Percentiles rank a stretch among this genome's conserved stretches.
phyloP scores from a whole-genome alignment of 192 early-diverging fungal species.

The Coemansia sp. region DNA sequence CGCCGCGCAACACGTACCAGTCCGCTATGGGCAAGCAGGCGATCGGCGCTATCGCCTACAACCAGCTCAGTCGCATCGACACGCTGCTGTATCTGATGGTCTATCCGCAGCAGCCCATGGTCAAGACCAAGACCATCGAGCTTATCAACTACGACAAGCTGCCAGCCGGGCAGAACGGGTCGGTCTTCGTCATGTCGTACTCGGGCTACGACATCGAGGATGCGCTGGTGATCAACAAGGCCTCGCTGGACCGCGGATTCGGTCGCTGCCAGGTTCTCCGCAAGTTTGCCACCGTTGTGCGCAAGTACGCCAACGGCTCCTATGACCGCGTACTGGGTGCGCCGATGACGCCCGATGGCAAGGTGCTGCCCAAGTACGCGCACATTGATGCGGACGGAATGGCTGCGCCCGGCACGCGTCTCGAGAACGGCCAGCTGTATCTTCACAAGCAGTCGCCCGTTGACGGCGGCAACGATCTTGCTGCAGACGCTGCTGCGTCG shows the following conservation, averaged over 20 bases:
- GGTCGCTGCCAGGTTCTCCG: conserved; percentile 93
- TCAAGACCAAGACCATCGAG: conserved; percentile 96
- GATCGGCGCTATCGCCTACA: conserved; percentile 94
- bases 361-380: conserved; percentile 58
- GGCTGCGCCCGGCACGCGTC: conserved; percentile 76
- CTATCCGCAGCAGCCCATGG: conserved; percentile 97
- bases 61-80: conserved; percentile 93
- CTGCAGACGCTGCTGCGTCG: conserved; percentile 56
- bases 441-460: conserved; percentile 89
- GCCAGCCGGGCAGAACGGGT: conserved; percentile 86
- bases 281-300: conserved; percentile 82
- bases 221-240: conserved; percentile 93
- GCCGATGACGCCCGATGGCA: conserved; percentile 58
- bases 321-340: conserved; percentile 77
- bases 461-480: conserved; percentile 62
- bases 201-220: conserved; percentile 99
- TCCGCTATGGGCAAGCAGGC: conserved; percentile 99
- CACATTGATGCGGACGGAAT: conserved; percentile 88
- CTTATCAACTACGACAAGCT: conserved; percentile 95
- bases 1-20: conserved; percentile 97
- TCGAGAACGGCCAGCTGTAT: conserved; percentile 69
- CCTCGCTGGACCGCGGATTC: conserved; percentile 92
- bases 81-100: conserved; percentile 94
- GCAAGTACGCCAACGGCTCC: conserved; percentile 86
- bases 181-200: conserved; percentile 96